phyloP scores from a whole-genome alignment of 306 rosid species.

The Crotalaria pallida region DNA sequence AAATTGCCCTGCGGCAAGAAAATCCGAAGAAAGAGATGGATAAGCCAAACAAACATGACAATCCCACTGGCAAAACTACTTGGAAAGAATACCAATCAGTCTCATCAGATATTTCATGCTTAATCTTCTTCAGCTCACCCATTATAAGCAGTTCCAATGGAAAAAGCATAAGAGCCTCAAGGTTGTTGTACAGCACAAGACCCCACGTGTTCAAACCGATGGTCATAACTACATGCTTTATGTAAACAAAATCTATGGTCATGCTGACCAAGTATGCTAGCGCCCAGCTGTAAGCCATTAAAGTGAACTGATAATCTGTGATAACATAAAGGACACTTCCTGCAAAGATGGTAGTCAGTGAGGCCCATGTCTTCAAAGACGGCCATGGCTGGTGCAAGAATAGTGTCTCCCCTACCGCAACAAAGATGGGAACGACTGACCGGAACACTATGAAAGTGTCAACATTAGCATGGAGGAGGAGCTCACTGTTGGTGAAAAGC shows the following conservation, averaged over 20 bases:
- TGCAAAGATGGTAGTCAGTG: constrained; percentile 62
- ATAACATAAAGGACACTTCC: constrained; percentile 71
- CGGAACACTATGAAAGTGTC: constrained; percentile 85
- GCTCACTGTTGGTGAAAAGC: constrained; percentile 80
- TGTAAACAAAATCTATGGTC: constrained; percentile 81
- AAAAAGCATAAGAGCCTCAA: constrained; percentile 78
- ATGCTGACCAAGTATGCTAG: constrained; percentile 71
- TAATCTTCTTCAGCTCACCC: constrained; percentile 77
- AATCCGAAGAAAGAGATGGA: constrained; percentile 85
- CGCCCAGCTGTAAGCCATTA: constrained; percentile 79
- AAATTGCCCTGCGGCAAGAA: constrained; percentile 79
- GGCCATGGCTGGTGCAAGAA: constrained; percentile 86
- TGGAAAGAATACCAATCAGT: constrained; percentile 63
- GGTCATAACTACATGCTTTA: constrained; percentile 74
- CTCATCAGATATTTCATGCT: constrained; percentile 63
- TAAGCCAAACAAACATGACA: constrained; percentile 71
- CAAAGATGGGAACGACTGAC: constrained; percentile 70
- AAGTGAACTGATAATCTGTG: constrained; percentile 74
- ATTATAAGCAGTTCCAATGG: constrained; percentile 70
- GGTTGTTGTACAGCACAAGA: constrained; percentile 73
- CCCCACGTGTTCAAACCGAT: constrained; percentile 83
- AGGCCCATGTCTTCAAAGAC: constrained; percentile 54
- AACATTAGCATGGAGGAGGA: constrained; percentile 83
- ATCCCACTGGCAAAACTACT: constrained; percentile 62
- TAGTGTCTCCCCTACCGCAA: constrained; percentile 80